A percentile compares a stretch with the other conserved stretches of the same genome.
These are phyloP conservation scores for Gautieria morchelliformis DNA, from an alignment of 768 basidiomycete species.

Conservation along the genomic window DNA sequence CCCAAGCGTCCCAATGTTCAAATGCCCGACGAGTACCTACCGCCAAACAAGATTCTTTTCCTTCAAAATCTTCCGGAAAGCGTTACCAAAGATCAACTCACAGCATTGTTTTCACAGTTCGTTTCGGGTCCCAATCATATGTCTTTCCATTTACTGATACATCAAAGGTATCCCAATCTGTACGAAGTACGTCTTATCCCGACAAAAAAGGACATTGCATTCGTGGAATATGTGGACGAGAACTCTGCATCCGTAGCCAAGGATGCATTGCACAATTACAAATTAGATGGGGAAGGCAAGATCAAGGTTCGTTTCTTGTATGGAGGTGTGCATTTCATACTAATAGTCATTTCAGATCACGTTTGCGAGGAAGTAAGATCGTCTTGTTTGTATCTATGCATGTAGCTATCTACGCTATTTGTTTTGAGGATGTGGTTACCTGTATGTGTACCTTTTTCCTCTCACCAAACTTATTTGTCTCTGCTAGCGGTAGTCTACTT, in stretches of 20 bases:
- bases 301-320: conserved; percentile 62
- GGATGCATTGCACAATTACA: conserved; percentile 95
- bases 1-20: conserved; percentile 79
- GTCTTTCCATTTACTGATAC: conserved; percentile 1
- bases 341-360: conserved; percentile 41
- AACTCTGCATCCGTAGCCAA: conserved; percentile 83
- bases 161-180: conserved; percentile 78
- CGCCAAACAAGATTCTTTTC: conserved; percentile 98
- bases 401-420: neutral
- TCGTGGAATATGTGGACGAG: conserved; percentile 97
- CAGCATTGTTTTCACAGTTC: conserved; percentile 85
- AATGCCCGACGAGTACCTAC: conserved; percentile 99
- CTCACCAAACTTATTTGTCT: no score
- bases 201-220: conserved; percentile 94
- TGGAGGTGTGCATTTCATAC: neutral
- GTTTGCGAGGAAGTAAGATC: conserved; percentile 56
- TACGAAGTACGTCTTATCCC: conserved; percentile 98
- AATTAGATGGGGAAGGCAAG: conserved; percentile 94
- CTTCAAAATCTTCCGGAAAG: conserved; percentile 91
- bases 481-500: no score
- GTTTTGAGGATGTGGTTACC: neutral
- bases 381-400: neutral
- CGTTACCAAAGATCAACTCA: conserved; percentile 87
- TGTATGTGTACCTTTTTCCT: neutral
- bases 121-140: conserved; percentile 19